Evolutionary conservation across 2,329 filamentous ascomycete genomes (phyloP), one percentile per base, ranked within the genome.

Genomic region (Talaromyces sp.): DNA sequence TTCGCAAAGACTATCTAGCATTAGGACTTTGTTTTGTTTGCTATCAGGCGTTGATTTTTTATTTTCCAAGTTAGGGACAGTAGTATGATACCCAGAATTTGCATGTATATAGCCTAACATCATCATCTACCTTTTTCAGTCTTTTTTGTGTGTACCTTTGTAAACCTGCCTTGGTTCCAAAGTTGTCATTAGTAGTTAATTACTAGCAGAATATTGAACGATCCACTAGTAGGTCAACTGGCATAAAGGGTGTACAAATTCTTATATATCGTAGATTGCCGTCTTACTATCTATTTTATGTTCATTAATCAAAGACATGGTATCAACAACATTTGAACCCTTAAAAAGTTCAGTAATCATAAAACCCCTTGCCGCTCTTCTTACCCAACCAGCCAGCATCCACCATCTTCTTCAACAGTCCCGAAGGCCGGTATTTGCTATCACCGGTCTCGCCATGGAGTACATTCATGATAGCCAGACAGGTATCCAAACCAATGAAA

Each of bases 331-430:
- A n/a, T n/a, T n/a, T n/a, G n/a, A n/a, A 30, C 19, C 28, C 30
- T 9, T n/a, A 19, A 15, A 56, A 51, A 11, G 25, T 63, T 73
- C 75, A 92, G 75, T 96, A 96, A 62, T 95, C 90, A 71, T 96
- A 96, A 75, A 97, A 97, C 2, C 95, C 95, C 79, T 95, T 97
- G 27, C 93, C 93, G 69, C 86, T 90, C 86, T 99, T 99, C 87
- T 96, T 98, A 22, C 95, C 95, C 65, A 97, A 72, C 95, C 95
- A 99, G 2, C 95, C 95, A 19, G 95, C 95, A 81, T 96, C 92
- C 1, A 99, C 95, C 92, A 98, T 98, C 78, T 96, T 96, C 72
- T 86, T 85, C 67, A 99, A 77, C 67, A 98, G 78, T 25, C 96
- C 90, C 55, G 91, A 90, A 2, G 95, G 93, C 53, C 95, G 84